These are phyloP conservation scores for Brassica nigra DNA, from an alignment of 345 rosid genomes.

Conservation along the genomic window DNA sequence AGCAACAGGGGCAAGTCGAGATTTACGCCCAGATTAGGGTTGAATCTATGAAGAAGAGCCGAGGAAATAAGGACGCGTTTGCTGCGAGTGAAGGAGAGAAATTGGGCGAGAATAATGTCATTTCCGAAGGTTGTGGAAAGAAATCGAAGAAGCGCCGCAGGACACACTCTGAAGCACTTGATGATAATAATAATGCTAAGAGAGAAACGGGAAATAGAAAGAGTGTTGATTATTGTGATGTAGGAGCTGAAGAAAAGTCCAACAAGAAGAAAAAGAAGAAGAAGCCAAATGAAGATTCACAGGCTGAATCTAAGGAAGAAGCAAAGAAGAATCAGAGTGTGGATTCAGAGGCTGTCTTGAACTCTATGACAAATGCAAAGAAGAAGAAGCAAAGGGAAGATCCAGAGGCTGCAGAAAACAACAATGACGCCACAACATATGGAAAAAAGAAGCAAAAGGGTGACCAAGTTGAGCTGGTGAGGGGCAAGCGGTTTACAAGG, in stretches of 20 bases:
- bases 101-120: too few relatives aligned
- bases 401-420: not conserved
- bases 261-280: not conserved
- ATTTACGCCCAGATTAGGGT: too few relatives aligned
- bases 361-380: not conserved
- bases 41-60: too few relatives aligned
- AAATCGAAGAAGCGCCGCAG: not conserved
- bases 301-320: slow-evolving; percentile 7
- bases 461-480: slow-evolving; percentile 41
- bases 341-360: slow-evolving; percentile 11
- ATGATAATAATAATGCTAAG: slow-evolving; percentile 4
- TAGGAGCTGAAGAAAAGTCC: slow-evolving; percentile 17
- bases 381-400: slow-evolving; percentile 8
- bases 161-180: not conserved
- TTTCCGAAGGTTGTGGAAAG: not conserved
- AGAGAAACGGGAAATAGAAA: slow-evolving; percentile 27
- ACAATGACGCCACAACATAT: not conserved
- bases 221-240: not conserved
- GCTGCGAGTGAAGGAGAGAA: too few relatives aligned
- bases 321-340: not conserved
- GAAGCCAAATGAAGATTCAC: slow-evolving; percentile 17
- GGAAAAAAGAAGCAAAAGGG: not conserved
- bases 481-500: slow-evolving; percentile 64
- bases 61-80: too few relatives aligned
- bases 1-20: too few relatives aligned